A percentile compares a stretch with the other conserved stretches of the same genome.
phyloP scores from a whole-genome alignment of 225 moss, liverwort and hornwort genomes.

The Takakia lepidozioides region DNA sequence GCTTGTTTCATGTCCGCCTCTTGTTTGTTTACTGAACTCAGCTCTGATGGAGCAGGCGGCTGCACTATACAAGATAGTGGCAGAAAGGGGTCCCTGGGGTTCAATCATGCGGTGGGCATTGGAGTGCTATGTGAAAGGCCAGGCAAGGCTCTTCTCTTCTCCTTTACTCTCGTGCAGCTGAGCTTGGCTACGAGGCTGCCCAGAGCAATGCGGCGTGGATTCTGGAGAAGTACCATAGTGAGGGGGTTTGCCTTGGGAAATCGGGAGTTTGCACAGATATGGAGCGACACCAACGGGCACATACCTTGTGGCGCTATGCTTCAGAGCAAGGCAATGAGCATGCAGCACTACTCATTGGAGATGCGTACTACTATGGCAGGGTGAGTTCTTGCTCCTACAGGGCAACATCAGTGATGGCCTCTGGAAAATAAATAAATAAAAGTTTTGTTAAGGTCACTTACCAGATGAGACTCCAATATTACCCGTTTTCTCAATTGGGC shows the following conservation, averaged over 20 bases:
- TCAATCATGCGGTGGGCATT: constrained; percentile 86
- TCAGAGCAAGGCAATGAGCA: constrained; percentile 99
- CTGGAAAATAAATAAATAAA: too few species aligned
- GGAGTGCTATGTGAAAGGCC: constrained; percentile 77
- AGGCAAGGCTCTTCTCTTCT: constrained; percentile 81
- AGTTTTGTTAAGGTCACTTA: too few species aligned
- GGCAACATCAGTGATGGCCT: too few species aligned
- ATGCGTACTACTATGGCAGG: constrained; percentile 96
- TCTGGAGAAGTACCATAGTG: constrained; percentile 70
- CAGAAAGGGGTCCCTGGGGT: constrained; percentile 95
- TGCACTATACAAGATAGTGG: constrained; percentile 79
- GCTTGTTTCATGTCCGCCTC: too few species aligned
- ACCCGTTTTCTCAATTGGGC: too few species aligned
- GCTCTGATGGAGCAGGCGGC: constrained; percentile 44
- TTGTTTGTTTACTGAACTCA: not conserved
- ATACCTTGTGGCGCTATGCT: constrained; percentile 87
- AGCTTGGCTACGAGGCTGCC: constrained; percentile 95
- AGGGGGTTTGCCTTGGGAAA: constrained; percentile 75
- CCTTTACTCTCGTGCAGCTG: constrained; percentile 84
- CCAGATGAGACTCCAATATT: too few species aligned
- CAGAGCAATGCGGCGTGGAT: constrained; percentile 99
- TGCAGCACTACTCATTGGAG: constrained; percentile 90
- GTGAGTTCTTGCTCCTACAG: constrained; percentile 23
- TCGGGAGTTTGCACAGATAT: constrained; percentile 67
- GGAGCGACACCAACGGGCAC: constrained; percentile 92